Conservation (phyloP, 2,329 filamentous ascomycete genomes). For the Lachnellula cervina region DNA sequence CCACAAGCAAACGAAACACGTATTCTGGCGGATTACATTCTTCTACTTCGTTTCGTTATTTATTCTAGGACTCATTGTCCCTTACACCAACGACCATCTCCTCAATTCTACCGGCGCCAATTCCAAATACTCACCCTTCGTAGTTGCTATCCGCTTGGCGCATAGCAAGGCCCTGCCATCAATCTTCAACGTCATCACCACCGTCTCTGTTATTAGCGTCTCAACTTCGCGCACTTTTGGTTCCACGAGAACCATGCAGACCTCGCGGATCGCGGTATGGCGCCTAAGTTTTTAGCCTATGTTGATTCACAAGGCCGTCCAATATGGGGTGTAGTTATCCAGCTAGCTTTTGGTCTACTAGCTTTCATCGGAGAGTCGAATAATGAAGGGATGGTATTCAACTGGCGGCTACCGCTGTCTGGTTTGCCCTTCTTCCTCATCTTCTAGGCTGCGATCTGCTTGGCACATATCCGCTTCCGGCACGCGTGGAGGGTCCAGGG, state of each 20-base stretch:
- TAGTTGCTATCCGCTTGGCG: conserved; percentile 46
- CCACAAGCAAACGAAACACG: conserved; percentile 40
- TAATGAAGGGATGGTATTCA: conserved; percentile 45
- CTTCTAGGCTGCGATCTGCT: conserved; percentile 63
- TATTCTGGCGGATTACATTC: conserved; percentile 43
- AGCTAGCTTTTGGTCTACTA: conserved; percentile 52
- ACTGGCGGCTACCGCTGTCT: conserved; percentile 64
- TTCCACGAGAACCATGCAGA: conserved; percentile 47
- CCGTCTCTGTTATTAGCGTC: conserved; percentile 47
- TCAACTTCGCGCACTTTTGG: conserved; percentile 49
- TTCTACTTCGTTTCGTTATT: conserved; percentile 42
- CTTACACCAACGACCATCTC: conserved; percentile 28
- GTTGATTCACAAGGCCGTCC: conserved; percentile 59
- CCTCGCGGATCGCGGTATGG: conserved; percentile 36
- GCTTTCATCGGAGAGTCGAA: conserved; percentile 49
- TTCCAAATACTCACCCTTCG: conserved; percentile 40
- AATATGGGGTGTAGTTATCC: conserved; percentile 47
- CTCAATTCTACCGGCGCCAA: conserved; percentile 26
- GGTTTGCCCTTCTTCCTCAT: conserved; percentile 69
- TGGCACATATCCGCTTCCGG: conserved; percentile 61
- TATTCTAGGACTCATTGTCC: conserved; percentile 40
- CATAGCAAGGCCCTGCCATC: conserved; percentile 46
- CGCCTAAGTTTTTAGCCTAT: conserved; percentile 51
- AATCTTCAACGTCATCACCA: conserved; percentile 50
- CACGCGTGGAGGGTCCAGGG: conserved; percentile 55